Evolutionary conservation across 495 filamentous ascomycete genomes (phyloP), one percentile per base, ranked within the genome.

Genomic region (Geopyxis carbonaria): DNA sequence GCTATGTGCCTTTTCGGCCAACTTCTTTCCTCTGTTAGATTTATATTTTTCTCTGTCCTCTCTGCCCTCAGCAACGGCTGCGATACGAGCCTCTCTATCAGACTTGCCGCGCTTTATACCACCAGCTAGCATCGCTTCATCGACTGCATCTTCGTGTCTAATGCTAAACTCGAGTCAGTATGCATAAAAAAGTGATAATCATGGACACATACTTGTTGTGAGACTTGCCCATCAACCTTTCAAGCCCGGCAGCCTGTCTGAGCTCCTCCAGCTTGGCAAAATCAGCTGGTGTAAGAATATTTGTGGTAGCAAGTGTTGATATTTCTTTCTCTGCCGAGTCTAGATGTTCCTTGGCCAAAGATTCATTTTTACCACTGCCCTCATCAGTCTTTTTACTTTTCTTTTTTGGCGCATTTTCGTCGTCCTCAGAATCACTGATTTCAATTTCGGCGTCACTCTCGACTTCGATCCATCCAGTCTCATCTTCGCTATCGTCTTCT

Each of bases 241-340:
- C 69, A 34, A 93, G 59, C 22, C 69, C 69, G 39, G 85, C 76
- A 44, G 78, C 61, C 10, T 75, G 61, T 22, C 75, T 76, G 10
- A 99, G 74, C 60, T 94, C 89, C 42, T 79, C 73, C 15, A 99
- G 75, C 56, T 99, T 94, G 41, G 78, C 74, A 18, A 93, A 70
- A 28, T 62, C 55, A 28, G 46, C 47, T 7, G 47, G 46, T 8
- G 47, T 50, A 29, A 56, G 38, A 13, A 56, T 49, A 15, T 42
- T 46, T 10, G 45, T 51, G 18, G 53, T 57, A 40, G 55, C 54
- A 22, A 57, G 49, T 4, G 22, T 51, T 23, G 55, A 45, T 21
- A 45, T 31, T 21, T 43, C 30, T 3, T 34, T 23, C 13, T 34
- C 40, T 14, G 34, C 22, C 16, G 16, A 4, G 4, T 21, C 22